These are phyloP conservation scores for Teratosphaeria gauchensis DNA, from an alignment of 2,329 filamentous ascomycete genomes.

Conservation along the genomic window DNA sequence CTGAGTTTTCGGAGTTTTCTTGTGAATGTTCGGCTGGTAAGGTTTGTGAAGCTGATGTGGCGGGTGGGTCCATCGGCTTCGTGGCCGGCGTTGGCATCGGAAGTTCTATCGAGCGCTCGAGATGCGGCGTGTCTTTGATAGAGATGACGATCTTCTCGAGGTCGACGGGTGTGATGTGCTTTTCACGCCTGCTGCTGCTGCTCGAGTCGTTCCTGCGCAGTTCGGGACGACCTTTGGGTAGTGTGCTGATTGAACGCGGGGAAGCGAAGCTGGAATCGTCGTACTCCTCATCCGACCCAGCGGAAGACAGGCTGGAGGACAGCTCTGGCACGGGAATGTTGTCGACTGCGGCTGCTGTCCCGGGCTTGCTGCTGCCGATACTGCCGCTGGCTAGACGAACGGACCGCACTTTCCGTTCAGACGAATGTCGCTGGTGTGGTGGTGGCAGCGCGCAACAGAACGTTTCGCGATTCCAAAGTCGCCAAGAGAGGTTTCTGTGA, in stretches of 20 bases:
- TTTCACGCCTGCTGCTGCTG: slow-evolving; percentile 54
- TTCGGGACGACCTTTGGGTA: slow-evolving; percentile 51
- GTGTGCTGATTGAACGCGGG: slow-evolving; percentile 36
- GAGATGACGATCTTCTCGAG: slow-evolving; percentile 89
- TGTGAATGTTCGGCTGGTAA: slow-evolving; percentile 16
- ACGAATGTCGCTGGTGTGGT: slow-evolving; percentile 15
- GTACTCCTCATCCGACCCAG: slow-evolving; percentile 29
- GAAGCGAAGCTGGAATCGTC: slow-evolving; percentile 37
- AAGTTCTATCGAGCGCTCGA: slow-evolving; percentile 46
- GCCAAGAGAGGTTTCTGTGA: slow-evolving; percentile 71
- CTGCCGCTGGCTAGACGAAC: slow-evolving; percentile 8
- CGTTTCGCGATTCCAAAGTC: slow-evolving; percentile 87
- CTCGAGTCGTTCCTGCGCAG: slow-evolving; percentile 63
- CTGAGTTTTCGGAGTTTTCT: slow-evolving; percentile 8
- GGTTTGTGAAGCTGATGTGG: slow-evolving; percentile 19
- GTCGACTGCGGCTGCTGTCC: slow-evolving; percentile 15
- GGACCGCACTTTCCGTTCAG: slow-evolving; percentile 34
- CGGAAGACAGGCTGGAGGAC: slow-evolving; percentile 38
- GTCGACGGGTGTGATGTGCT: slow-evolving; percentile 86
- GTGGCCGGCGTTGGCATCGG: slow-evolving; percentile 15
- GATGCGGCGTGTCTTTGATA: slow-evolving; percentile 72
- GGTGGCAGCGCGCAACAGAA: slow-evolving; percentile 60
- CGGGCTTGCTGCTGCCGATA: slow-evolving; percentile 8
- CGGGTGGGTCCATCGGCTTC: slow-evolving; percentile 8
- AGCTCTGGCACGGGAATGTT: slow-evolving; percentile 32